Percentiles rank a stretch among this genome's conserved stretches.
Conservation (phyloP, 169 alveolate species). For the Neospora caninum region DNA sequence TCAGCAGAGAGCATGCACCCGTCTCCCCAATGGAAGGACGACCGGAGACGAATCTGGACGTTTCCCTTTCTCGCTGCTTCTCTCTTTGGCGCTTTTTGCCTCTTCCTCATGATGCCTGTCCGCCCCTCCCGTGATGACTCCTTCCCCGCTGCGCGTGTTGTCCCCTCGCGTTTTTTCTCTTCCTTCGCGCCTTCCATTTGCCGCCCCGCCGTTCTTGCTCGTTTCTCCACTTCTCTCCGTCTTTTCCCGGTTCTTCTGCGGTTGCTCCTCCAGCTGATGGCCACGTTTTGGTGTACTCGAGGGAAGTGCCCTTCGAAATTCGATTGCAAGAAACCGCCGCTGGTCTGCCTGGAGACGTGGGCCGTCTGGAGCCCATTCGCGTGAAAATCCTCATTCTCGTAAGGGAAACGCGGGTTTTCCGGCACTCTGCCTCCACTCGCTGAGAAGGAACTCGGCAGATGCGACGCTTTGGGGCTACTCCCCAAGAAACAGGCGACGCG, state of each 20-base stretch:
- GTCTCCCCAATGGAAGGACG: too few relatives aligned
- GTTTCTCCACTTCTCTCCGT: background rate
- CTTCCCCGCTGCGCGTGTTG: too few relatives aligned
- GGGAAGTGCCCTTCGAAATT: slow-evolving; percentile 94
- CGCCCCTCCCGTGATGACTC: too few relatives aligned
- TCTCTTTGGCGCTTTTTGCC: too few relatives aligned
- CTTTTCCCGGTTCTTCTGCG: background rate
- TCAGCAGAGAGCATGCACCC: too few relatives aligned
- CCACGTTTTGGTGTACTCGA: slow-evolving; percentile 85
- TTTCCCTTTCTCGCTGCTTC: too few relatives aligned
- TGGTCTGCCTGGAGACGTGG: slow-evolving; percentile 81
- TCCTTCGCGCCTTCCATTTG: too few relatives aligned
- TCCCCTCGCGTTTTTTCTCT: too few relatives aligned
- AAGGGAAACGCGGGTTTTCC: background rate
- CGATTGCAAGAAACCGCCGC: slow-evolving; percentile 77
- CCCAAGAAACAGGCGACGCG: too few relatives aligned
- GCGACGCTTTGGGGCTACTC: too few relatives aligned
- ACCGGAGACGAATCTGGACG: too few relatives aligned
- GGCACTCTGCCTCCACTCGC: background rate
- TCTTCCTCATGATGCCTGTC: too few relatives aligned
- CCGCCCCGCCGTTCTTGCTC: background rate
- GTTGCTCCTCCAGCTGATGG: slow-evolving; percentile 84
- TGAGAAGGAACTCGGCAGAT: background rate
- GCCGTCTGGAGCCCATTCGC: slow-evolving; percentile 88
- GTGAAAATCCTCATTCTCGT: slow-evolving; percentile 85